A percentile compares a stretch with the other conserved stretches of the same genome.
Evolutionary conservation across 495 filamentous ascomycete genomes (phyloP).

Genomic region (Xeromyces bisporus): DNA sequence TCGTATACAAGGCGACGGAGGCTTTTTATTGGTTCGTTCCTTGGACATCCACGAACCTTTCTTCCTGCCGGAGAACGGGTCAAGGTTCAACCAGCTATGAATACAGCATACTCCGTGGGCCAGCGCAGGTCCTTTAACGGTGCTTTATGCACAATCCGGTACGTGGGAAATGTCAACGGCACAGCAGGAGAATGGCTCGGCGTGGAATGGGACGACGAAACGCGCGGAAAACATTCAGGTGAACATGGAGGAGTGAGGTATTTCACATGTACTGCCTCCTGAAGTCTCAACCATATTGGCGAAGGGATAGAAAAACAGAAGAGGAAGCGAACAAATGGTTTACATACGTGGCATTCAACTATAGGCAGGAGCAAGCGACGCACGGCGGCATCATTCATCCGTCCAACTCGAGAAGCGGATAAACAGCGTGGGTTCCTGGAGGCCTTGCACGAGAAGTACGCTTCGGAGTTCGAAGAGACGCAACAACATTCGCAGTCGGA

Average conservation of each 20-base stretch:
- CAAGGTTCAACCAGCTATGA: too few relatives aligned
- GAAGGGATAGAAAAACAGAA: too few relatives aligned
- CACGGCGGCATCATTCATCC: conserved; percentile 71
- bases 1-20: too few relatives aligned
- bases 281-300: too few relatives aligned
- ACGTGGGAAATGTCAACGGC: conserved; percentile 56
- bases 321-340: too few relatives aligned
- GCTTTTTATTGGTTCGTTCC: too few relatives aligned
- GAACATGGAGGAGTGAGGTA: conserved; percentile 62
- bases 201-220: conserved; percentile 87
- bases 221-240: conserved; percentile 78
- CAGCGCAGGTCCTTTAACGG: conserved; percentile 64
- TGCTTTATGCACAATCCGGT: conserved; percentile 67
- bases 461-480: conserved; percentile 33
- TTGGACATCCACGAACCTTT: too few relatives aligned
- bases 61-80: too few relatives aligned
- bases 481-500: too few relatives aligned
- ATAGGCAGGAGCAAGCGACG: conserved; percentile 47
- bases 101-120: conserved; percentile 28
- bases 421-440: conserved; percentile 53
- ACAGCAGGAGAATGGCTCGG: conserved; percentile 78
- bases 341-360: neutral
- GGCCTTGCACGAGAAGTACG: conserved; percentile 72
- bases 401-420: conserved; percentile 55
- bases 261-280: conserved; percentile 50